phyloP scores from a whole-genome alignment of 257 asterid species.

The Gardenia jasminoides region DNA sequence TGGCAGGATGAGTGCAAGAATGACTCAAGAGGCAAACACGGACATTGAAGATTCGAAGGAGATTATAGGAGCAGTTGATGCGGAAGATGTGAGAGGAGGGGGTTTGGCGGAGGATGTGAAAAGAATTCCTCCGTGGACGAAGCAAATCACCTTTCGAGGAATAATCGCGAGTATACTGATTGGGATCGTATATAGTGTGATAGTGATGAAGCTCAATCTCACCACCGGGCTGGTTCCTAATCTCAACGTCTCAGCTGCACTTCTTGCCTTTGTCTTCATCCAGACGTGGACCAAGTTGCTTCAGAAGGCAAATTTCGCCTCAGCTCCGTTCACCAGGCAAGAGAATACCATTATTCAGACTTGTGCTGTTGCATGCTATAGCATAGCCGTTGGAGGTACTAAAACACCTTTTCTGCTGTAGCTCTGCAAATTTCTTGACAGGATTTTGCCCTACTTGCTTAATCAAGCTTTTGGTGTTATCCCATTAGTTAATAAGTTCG shows the following conservation, averaged over 20 bases:
- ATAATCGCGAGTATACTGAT: conserved; percentile 58
- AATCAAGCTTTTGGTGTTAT: neutral
- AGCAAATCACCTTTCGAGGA: conserved; percentile 72
- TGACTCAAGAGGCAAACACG: conserved; percentile 15
- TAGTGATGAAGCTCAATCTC: conserved; percentile 73
- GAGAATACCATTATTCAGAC: conserved; percentile 89
- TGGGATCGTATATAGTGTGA: conserved; percentile 65
- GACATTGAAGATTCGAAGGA: conserved; percentile 15
- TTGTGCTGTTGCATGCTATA: conserved; percentile 83
- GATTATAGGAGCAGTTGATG: conserved; percentile 17
- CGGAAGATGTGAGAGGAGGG: conserved; percentile 22
- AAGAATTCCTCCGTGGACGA: conserved; percentile 73
- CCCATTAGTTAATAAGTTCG: neutral
- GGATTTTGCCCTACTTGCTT: neutral
- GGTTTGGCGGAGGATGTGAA: conserved; percentile 28
- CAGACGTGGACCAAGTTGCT: conserved; percentile 72
- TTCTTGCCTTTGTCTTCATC: conserved; percentile 69
- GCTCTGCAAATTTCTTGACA: too few relatives aligned
- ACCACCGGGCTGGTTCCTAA: conserved; percentile 84
- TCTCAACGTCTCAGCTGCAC: conserved; percentile 90
- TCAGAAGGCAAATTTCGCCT: conserved; percentile 44
- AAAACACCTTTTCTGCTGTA: neutral
- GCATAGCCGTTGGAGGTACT: conserved; percentile 80
- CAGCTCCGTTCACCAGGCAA: conserved; percentile 71
- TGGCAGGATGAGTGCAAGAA: conserved; percentile 25